Conservation (phyloP, 73 alveolate genomes). For the Breviolum minutum region DNA sequence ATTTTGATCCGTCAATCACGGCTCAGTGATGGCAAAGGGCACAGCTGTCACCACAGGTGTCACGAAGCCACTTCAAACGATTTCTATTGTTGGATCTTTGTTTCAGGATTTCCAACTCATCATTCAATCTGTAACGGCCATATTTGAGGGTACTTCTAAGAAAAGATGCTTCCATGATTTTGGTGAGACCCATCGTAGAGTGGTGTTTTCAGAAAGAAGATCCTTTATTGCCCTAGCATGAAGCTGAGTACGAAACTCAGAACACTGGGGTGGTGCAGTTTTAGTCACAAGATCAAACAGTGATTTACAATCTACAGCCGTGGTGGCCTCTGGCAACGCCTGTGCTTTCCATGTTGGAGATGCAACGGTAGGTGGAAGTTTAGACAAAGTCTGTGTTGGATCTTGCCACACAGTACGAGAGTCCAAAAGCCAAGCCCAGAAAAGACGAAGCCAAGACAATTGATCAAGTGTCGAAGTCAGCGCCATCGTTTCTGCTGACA, state of each 20-base stretch:
- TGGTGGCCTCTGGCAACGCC: no score
- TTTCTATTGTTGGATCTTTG: neutral
- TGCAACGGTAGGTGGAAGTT: neutral
- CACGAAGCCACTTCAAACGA: neutral
- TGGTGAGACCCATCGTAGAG: neutral
- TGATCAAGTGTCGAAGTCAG: neutral
- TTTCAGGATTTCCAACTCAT: neutral
- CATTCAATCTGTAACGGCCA: neutral
- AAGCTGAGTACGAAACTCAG: neutral
- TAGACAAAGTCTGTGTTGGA: neutral
- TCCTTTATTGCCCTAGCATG: neutral
- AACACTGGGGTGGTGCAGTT: neutral
- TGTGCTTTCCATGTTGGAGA: neutral
- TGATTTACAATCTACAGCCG: neutral
- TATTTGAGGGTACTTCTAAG: neutral
- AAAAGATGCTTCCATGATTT: neutral
- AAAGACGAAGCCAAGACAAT: neutral
- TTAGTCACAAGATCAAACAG: neutral
- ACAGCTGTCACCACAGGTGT: no score
- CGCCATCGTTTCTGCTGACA: conserved; percentile 16
- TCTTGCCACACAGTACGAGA: neutral
- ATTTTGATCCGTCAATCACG: no score
- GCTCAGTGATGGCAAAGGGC: neutral
- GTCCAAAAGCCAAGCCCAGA: conserved; percentile 1
- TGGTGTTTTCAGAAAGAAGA: neutral